Evolutionary conservation across 805 yeast genomes (phyloP), one percentile per base, ranked within the genome.

Genomic region (Yarrowia alimentaria): DNA sequence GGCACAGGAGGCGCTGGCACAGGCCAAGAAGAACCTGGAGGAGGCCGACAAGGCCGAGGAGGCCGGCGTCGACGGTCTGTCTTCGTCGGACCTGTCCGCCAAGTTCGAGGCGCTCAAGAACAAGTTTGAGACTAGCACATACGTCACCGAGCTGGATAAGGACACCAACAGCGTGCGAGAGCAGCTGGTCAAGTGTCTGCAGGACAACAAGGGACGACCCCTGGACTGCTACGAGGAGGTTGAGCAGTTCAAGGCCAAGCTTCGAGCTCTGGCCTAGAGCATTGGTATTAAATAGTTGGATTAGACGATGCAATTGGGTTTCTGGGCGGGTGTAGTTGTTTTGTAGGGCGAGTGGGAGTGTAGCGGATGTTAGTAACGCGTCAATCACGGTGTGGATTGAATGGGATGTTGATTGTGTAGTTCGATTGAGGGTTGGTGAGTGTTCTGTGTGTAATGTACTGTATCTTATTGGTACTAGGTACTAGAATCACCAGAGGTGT

Each of bases 191-290:
- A 52, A 58, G 54, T 67, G 71, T 53, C 52, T 67, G 18, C 40
- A 50, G 28, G 47, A 56, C 35, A 59, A 67, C 60, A 53, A 58
- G 52, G 60, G 55, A 33, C 54, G 58, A 42, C 67, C 68, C 11
- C 54, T 67, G 51, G 57, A 60, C 35, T 67, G 71, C 57, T 59
- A 59, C 28, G 60, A 56, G 31, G 61, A 58, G 52, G 64, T 62
- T 21, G 64, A 59, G 32, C 59, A 54, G 28, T 59, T 61, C 54
- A 56, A 56, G 37, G 55, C 56, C 19, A 47, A 47, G 42, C 26
- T 47, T 13, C 19, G 33, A 24, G 12, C 25, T 7, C 11, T 47
- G 22, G 50, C 50, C 6, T 43, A 43, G n/a, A 28, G 24, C 24
- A 21, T 21, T 14, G 19, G 19, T 29, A 29, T 29, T n/a, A 29